Percentiles rank a stretch among this genome's conserved stretches.
phyloP scores from a whole-genome alignment of 148 eudicot genomes.

The Vaccinium myrtillus region DNA sequence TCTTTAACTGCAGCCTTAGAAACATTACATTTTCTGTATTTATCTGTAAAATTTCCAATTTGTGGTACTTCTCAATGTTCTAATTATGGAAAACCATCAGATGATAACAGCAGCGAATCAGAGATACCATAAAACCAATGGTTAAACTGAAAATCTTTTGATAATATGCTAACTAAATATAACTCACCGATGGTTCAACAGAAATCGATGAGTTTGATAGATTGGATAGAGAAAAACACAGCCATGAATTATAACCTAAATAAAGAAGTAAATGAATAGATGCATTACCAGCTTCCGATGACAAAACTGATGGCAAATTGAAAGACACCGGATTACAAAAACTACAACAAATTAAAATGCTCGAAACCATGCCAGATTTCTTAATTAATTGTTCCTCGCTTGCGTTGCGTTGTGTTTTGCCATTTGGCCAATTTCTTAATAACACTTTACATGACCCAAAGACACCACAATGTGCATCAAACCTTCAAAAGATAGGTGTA shows the following conservation, averaged over 20 bases:
- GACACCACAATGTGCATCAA: background rate
- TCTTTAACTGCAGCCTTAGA: background rate
- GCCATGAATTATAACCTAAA: too few relatives aligned
- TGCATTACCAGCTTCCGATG: too few relatives aligned
- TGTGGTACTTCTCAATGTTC: background rate
- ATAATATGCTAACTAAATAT: too few relatives aligned
- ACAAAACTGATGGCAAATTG: too few relatives aligned
- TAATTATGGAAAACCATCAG: background rate
- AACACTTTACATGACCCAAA: background rate
- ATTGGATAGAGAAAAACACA: too few relatives aligned
- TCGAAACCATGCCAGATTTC: background rate
- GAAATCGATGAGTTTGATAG: too few relatives aligned
- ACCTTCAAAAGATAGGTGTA: background rate
- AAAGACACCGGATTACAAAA: too few relatives aligned
- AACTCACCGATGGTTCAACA: too few relatives aligned
- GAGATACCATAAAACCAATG: background rate
- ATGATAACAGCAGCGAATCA: too few relatives aligned
- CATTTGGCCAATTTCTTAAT: background rate
- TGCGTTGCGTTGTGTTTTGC: background rate
- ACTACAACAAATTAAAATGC: too few relatives aligned
- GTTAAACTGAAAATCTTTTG: background rate
- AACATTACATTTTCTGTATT: background rate
- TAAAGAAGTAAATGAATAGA: too few relatives aligned
- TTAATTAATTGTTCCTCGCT: background rate
- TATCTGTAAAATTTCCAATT: background rate